A percentile compares a stretch with the other conserved stretches of the same genome.
Evolutionary conservation across 331 rosid species (phyloP).

Genomic region (Dryas integrifolia): DNA sequence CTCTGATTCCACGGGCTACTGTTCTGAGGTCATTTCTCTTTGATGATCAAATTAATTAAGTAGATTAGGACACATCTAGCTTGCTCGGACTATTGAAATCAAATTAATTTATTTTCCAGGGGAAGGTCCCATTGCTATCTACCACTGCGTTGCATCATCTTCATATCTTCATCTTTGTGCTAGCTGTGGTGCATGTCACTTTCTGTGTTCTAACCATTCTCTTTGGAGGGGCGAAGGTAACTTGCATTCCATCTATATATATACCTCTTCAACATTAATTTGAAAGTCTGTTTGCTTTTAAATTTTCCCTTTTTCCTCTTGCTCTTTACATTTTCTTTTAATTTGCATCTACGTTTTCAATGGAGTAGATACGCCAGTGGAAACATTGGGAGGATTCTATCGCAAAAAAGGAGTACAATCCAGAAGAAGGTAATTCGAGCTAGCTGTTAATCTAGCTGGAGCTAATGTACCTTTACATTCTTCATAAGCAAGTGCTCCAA

Average conservation of each 20-base stretch:
- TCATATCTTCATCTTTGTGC: constrained; percentile 71
- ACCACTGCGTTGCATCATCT: constrained; percentile 65
- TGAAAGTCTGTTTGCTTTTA: too few species aligned
- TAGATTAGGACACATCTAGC: too few species aligned
- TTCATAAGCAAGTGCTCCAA: too few species aligned
- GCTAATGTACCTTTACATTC: too few species aligned
- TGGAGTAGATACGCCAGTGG: constrained; percentile 70
- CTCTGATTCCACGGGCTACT: constrained; percentile 19
- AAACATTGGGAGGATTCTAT: constrained; percentile 64
- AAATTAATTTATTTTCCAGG: constrained; percentile 34
- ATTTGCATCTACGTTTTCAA: not conserved
- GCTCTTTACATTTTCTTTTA: not conserved
- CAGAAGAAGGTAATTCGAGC: constrained; percentile 26
- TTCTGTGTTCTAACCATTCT: constrained; percentile 60
- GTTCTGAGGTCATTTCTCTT: constrained; percentile 30
- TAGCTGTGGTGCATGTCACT: constrained; percentile 63
- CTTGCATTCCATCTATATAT: not conserved
- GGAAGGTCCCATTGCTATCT: constrained; percentile 64
- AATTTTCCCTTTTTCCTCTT: too few species aligned
- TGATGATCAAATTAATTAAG: too few species aligned
- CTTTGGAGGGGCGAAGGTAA: constrained; percentile 57
- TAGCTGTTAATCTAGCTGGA: too few species aligned
- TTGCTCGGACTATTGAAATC: too few species aligned
- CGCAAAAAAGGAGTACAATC: constrained; percentile 39
- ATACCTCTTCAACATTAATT: too few species aligned